Percentiles rank a stretch among this genome's conserved stretches.
Conservation (phyloP, 148 eudicot species). For the Persicaria tinctoria region DNA sequence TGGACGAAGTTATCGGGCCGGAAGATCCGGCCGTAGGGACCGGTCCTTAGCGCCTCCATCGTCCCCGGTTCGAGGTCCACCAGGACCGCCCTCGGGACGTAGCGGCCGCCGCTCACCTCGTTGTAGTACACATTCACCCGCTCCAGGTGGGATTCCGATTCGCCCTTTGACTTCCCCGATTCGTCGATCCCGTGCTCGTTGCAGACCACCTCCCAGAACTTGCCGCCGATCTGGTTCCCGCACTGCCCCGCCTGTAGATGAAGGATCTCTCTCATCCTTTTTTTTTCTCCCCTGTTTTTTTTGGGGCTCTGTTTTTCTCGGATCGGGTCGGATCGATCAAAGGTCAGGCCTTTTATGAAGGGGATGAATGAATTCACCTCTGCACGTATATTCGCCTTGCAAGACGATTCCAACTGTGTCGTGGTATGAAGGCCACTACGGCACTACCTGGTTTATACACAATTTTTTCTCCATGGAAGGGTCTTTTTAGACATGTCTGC, state of each 20-base stretch:
- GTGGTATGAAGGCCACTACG: too few relatives aligned
- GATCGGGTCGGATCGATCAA: too few relatives aligned
- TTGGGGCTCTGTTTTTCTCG: not conserved
- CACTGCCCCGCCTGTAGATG: slow-evolving; percentile 25
- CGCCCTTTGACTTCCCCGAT: slow-evolving; percentile 33
- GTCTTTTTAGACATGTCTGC: not conserved
- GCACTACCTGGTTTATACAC: not conserved
- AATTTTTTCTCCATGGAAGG: not conserved
- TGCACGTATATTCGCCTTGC: not conserved
- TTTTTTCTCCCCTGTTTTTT: slow-evolving; percentile 17
- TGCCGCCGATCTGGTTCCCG: slow-evolving; percentile 50
- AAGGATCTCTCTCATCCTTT: slow-evolving; percentile 60
- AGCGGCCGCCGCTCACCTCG: slow-evolving; percentile 54
- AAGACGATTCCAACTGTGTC: too few relatives aligned
- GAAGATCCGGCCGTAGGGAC: slow-evolving; percentile 56
- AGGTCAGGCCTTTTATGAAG: not conserved
- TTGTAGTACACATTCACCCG: slow-evolving; percentile 57
- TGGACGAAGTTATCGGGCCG: slow-evolving; percentile 67
- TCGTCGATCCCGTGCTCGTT: slow-evolving; percentile 57
- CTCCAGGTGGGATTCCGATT: slow-evolving; percentile 35
- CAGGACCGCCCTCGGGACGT: slow-evolving; percentile 57
- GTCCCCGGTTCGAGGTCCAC: slow-evolving; percentile 72
- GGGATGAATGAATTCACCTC: not conserved
- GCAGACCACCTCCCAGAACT: slow-evolving; percentile 71
- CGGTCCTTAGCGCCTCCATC: slow-evolving; percentile 50